Base-by-base conservation (phyloP, 176 grass and related monocot genomes). In the Aegilops longissima region DNA sequence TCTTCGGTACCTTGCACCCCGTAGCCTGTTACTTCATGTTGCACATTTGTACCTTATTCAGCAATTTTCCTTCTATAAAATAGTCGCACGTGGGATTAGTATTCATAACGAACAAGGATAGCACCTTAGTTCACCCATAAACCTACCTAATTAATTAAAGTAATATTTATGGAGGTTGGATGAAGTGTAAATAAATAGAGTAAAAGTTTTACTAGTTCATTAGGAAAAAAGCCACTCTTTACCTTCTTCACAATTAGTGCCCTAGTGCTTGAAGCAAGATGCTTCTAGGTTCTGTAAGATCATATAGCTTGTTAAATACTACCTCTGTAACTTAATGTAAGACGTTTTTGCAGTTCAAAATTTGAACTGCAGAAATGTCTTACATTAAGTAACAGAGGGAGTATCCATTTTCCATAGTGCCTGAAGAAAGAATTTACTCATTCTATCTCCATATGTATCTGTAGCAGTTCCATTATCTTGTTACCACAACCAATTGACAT, bases 21-120 rank as follows among this genome's bases (percentile, higher is more conserved):
- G 36, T 44, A 71, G 63, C 65, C 8, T 86, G 24, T 56, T 62
- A 83, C 61, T 77, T 54, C 75, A 65, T 33, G 13, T 21, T 79
- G 12, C 52, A 1, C 39, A 56, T 8, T 45, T 83, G 38, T 23
- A 59, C 25, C 11, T 52, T 83, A 31, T 58, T 83, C 45, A 69
- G 25, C 70, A 33, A 62, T 17, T 86, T 29, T 83, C 1, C 65
- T 44, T 39, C 27, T 36, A 34, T 42, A 82, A 30, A 78, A 82
- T 52, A 39, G 42, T 77, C 12, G 1, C 4, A 16, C 29, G 4
- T 44, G 8, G 36, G 38, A 30, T 38, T 8, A 38, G 17, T 8
- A 39, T 35, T 61, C 62, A 61, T 11, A 65, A 4, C 21, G 31
- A 82, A 67, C n/a, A 1, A 71, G 27, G 64, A 88, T 78, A 78